phyloP scores from a whole-genome alignment of 1,284 basidiomycete genomes.

The Leccinum huronense region DNA sequence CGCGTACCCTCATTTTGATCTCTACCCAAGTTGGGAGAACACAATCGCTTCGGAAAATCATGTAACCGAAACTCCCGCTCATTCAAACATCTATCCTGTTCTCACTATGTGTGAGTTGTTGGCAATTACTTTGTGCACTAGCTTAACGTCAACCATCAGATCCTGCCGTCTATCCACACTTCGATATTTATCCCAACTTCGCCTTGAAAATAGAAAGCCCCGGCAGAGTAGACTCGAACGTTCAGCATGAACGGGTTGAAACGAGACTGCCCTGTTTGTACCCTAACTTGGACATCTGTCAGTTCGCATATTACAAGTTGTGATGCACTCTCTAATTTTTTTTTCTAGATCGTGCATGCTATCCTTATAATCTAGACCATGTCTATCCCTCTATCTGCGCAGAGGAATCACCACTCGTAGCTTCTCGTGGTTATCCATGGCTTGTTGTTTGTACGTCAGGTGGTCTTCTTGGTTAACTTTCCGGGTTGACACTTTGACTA shows the following conservation, averaged over 20 bases:
- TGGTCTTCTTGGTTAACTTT: neutral
- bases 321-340: slow-evolving; percentile 2
- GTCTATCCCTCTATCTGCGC: slow-evolving; percentile 20
- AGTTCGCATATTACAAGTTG: slow-evolving; percentile 4
- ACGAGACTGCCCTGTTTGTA: slow-evolving; percentile 15
- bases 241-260: slow-evolving; percentile 8
- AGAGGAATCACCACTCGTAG: neutral
- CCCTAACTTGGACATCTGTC: slow-evolving; percentile 28
- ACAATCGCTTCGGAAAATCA: neutral
- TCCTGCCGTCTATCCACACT: slow-evolving; percentile 31
- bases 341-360: slow-evolving; percentile 22
- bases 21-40: slow-evolving; percentile 39
- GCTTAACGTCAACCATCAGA: slow-evolving; percentile 21
- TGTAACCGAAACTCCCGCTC: neutral
- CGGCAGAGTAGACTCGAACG: neutral
- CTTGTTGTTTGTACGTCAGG: slow-evolving; percentile 26
- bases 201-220: slow-evolving; percentile 10
- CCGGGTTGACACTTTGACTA: slow-evolving; percentile 9
- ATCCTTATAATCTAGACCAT: slow-evolving; percentile 25
- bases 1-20: slow-evolving; percentile 46
- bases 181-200: slow-evolving; percentile 32
- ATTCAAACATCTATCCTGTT: slow-evolving; percentile 13
- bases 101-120: slow-evolving; percentile 29
- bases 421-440: slow-evolving; percentile 24
- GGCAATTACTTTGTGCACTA: neutral